Conservation (phyloP, 441 rosid genomes). For the Raphanus hybrid region DNA sequence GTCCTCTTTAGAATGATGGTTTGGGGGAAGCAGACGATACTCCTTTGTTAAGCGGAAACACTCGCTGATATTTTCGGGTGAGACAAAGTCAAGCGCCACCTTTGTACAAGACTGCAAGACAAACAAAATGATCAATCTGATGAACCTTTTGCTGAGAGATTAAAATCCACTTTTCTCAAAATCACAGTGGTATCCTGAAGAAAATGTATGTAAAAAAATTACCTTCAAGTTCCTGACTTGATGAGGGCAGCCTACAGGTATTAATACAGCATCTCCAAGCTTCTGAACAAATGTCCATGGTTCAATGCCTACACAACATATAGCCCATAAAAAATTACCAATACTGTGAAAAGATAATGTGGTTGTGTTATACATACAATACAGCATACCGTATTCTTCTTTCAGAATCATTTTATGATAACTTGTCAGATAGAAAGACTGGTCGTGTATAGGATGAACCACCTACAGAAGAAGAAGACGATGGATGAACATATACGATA, state of each 20-base stretch:
- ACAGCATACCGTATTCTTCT: conserved; percentile 74
- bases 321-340: background rate
- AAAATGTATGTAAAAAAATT: background rate
- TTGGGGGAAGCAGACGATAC: conserved; percentile 76
- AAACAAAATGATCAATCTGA: conserved; percentile 1
- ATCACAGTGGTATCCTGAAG: too few species aligned
- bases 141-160: background rate
- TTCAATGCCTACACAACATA: conserved; percentile 62
- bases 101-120: conserved; percentile 75
- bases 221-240: conserved; percentile 97
- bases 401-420: conserved; percentile 77
- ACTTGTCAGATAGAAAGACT: conserved; percentile 61
- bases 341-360: background rate
- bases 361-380: background rate
- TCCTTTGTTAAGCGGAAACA: conserved; percentile 79
- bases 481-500: background rate
- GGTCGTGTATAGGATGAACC: conserved; percentile 82
- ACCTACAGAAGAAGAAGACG: conserved; percentile 50
- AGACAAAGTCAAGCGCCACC: conserved; percentile 85
- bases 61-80: conserved; percentile 78
- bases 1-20: conserved; percentile 77
- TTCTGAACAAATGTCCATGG: conserved; percentile 93
- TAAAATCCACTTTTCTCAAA: background rate
- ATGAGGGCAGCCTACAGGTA: conserved; percentile 95
- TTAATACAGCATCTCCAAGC: conserved; percentile 87